These are phyloP conservation scores for Cyclotella sp. DNA, from an alignment of 108 stramenopile genomes.

Conservation along the genomic window DNA sequence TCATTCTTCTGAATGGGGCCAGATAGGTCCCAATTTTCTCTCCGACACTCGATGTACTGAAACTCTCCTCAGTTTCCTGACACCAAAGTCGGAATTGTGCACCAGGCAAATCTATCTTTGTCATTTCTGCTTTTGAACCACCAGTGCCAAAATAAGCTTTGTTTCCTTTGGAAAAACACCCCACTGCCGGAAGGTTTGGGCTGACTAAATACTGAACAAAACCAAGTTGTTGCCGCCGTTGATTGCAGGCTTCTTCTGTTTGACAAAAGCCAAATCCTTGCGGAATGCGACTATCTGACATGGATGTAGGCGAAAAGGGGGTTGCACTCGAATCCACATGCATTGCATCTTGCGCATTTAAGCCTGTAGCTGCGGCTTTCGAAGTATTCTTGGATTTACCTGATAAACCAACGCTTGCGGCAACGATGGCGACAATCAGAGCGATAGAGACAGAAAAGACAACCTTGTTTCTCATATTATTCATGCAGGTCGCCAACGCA, in stretches of 20 bases:
- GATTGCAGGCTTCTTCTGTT: slow-evolving; percentile 1
- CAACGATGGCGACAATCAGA: neutral
- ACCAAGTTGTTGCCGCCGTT: neutral
- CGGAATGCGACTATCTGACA: neutral
- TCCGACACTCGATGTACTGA: neutral
- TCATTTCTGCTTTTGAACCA: neutral
- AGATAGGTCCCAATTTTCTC: slow-evolving; percentile 4
- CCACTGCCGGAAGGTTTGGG: neutral
- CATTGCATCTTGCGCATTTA: slow-evolving; percentile 1
- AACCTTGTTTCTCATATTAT: neutral
- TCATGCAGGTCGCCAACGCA: neutral
- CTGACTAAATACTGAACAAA: slow-evolving; percentile 6
- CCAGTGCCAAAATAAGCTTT: slow-evolving; percentile 19
- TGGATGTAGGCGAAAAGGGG: too few relatives aligned
- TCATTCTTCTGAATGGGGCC: neutral
- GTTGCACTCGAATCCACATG: too few relatives aligned
- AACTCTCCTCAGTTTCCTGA: neutral
- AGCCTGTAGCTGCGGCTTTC: neutral
- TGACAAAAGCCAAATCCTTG: neutral
- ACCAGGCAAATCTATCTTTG: slow-evolving; percentile 6
- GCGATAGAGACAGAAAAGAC: neutral
- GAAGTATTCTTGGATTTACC: neutral
- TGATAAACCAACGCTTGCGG: neutral
- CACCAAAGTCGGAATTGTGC: neutral
- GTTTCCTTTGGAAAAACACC: slow-evolving; percentile 18